These are phyloP conservation scores for Plasmodium adleri DNA, from an alignment of 169 alveolate species.

Conservation along the genomic window DNA sequence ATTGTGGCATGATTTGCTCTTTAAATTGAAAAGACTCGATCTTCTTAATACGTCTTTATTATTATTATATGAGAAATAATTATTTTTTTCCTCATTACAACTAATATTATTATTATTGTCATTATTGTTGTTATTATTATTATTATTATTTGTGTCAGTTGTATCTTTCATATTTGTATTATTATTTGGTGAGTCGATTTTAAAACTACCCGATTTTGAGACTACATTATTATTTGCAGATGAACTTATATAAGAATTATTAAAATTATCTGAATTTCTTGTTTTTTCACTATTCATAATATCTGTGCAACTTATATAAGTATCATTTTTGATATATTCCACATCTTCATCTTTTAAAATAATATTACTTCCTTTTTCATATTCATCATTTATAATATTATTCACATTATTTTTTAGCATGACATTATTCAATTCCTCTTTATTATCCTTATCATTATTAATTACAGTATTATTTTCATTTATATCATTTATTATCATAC, in stretches of 20 bases:
- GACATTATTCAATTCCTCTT: not conserved
- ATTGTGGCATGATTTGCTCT: too few species aligned
- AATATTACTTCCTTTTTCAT: slow-evolving; percentile 1
- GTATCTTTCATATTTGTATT: not conserved
- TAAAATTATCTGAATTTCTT: slow-evolving; percentile 16
- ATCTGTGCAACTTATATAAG: slow-evolving; percentile 27
- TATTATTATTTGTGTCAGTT: not conserved
- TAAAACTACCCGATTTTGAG: not conserved
- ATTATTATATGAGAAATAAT: too few species aligned
- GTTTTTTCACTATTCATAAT: slow-evolving; percentile 49
- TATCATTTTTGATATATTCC: slow-evolving; percentile 44
- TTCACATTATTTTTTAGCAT: slow-evolving; percentile 1
- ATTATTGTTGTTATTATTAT: not conserved
- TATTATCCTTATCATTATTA: not conserved
- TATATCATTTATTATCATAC: not conserved
- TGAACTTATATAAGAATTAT: not conserved
- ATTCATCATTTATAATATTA: slow-evolving; percentile 14
- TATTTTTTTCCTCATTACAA: too few species aligned
- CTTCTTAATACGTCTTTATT: too few species aligned
- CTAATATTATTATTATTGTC: not conserved
- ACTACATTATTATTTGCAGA: not conserved
- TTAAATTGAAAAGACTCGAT: too few species aligned
- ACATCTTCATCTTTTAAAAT: slow-evolving; percentile 5
- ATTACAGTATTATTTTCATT: not conserved
- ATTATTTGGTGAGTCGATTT: not conserved